Base-by-base conservation (phyloP, 148 eudicot genomes). In the Cornus controversa region DNA sequence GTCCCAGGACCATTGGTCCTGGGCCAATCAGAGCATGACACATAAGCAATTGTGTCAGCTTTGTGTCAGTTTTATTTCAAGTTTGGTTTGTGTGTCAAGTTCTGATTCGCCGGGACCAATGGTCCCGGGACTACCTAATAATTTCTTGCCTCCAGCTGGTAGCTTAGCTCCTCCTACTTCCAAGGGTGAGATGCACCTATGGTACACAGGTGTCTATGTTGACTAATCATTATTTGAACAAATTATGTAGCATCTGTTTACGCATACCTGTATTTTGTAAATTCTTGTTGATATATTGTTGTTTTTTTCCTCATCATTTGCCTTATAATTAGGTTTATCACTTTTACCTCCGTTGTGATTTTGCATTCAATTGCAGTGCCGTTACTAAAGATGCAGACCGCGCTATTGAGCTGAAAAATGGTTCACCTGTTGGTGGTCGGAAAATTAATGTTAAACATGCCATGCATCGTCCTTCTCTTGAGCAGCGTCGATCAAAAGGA, bases 331-430 rank as follows among this genome's bases (percentile, higher is more conserved):
- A 8, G 60, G n/a, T 24, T 13, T 34, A 7, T 10, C 29, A 10
- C 40, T 79, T 60, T 10, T 2, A 26, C 68, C 36, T 60, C 8
- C 13, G 64, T 64, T 69, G 58, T 69, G 13, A 1, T 62, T 27
- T 67, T 34, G 60, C 57, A 37, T 77, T 23, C 65, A 70, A 73
- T 53, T 69, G 34, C 75, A 96, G 99, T 77, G 99, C 99, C 71
- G 86, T 88, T 82, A 87, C 90, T 24, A 94, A 90, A 84, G 98
- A 96, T 90, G 97, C 94, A 31, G 88, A 79, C 78, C 92, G 92
- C 72, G 91, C 99, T 63, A 89, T 96, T 82, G 94, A 93, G 87
- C 80, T 89, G 85, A 96, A 96, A 86, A 88, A 91, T 85, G 97
- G 97, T 40, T 89, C 93, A 26, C 74, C 83, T 74, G 76, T 90